These are phyloP conservation scores for Aspergillus chevalieri DNA, from an alignment of 2,329 filamentous ascomycete species.

Conservation along the genomic window DNA sequence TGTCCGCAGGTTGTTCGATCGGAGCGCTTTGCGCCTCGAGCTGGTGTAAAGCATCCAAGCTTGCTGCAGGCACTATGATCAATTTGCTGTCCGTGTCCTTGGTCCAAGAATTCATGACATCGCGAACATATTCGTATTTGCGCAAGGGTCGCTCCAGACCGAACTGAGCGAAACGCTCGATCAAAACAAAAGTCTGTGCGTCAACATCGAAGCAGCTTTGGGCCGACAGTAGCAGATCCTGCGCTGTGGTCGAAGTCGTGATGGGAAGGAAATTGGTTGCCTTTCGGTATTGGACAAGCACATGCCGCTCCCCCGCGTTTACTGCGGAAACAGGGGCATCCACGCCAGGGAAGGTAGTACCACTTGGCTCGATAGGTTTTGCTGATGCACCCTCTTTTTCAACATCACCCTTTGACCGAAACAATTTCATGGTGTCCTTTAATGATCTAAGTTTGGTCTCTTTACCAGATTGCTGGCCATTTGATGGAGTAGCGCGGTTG, in stretches of 20 bases:
- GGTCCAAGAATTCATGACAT: conserved; percentile 92
- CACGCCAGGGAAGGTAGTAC: conserved; percentile 44
- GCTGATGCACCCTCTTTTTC: conserved; percentile 1
- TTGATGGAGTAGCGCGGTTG: not conserved
- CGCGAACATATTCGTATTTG: conserved; percentile 76
- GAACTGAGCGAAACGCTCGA: conserved; percentile 69
- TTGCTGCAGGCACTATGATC: conserved; percentile 58
- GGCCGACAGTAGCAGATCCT: conserved; percentile 66
- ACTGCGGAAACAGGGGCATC: conserved; percentile 76
- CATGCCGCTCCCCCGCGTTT: conserved; percentile 69
- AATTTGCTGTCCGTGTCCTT: conserved; percentile 70
- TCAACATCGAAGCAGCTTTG: conserved; percentile 60
- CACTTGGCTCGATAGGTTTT: conserved; percentile 8
- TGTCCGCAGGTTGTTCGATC: conserved; percentile 57
- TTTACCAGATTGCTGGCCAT: not conserved
- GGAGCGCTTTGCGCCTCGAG: conserved; percentile 63
- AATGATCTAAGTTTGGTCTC: conserved; percentile 24
- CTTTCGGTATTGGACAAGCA: conserved; percentile 66
- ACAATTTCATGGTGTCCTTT: conserved; percentile 23
- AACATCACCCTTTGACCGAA: conserved; percentile 11
- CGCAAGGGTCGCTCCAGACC: conserved; percentile 77
- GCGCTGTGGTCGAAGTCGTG: conserved; percentile 64
- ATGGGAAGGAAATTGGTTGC: conserved; percentile 66
- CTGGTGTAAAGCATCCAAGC: conserved; percentile 34
- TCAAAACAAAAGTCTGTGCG: conserved; percentile 60